Base-by-base conservation (phyloP, 2,329 filamentous ascomycete species). In the Diplocarpon rosae region DNA sequence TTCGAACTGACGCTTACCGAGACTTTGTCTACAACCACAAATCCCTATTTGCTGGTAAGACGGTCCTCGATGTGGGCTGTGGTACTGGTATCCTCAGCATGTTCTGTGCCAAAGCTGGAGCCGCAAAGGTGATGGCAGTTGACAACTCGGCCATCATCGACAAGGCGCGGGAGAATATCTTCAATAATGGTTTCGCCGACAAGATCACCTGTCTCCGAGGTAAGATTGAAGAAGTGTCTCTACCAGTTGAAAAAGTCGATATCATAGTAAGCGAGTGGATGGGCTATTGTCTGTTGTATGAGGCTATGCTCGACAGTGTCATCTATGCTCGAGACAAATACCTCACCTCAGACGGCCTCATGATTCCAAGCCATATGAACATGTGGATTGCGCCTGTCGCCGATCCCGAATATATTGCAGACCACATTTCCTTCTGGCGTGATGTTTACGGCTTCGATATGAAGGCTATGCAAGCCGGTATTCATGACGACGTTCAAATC, bases 181-280 rank as follows among this genome's bases (percentile, higher is more conserved):
- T 82, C 63, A 77, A 79, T 61, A 95, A 95, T 60, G 79, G 78
- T 1, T 76, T 94, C 31, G 73, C 76, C 20, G 71, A 80, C 56
- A 71, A 73, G 17, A 87, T 96, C 58, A 87, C 81, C 35, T 87
- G 85, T 56, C 69, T 95, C 39, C 78, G 81, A 52, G 89, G 90
- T 31, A 85, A 86, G 59, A 85, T 95, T 49, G 90, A 96, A 63
- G 88, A 95, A 54, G 84, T 94, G 44, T 71, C 66, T 45, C 72
- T 88, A 16, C 88, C 85, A 1, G 81, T 90, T 7, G 71, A 78
- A 43, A 71, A 89, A 59, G 89, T 95, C 37, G 90, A 96, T 65
- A 83, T 96, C 58, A 95, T 96, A 60, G 82, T 96, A 49, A 93
- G 85, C 48, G 89, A 96, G 64, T 96, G 89, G 89, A 96, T 96